phyloP scores from a whole-genome alignment of 2,329 filamentous ascomycete genomes.

The Epichloe amarillans region DNA sequence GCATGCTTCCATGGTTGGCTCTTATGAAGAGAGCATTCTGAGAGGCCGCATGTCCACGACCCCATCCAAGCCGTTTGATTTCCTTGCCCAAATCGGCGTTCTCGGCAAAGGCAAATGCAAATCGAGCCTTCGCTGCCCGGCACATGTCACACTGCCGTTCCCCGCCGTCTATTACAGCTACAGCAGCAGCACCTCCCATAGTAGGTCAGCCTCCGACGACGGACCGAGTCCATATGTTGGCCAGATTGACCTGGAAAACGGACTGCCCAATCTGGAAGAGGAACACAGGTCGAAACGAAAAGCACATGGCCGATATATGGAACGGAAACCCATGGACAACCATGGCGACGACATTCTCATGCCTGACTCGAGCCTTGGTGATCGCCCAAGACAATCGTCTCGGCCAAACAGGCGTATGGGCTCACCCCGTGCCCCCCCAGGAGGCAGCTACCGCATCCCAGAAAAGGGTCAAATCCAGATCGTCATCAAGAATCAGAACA shows the following conservation, averaged over 20 bases:
- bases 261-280: slow-evolving; percentile 42
- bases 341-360: slow-evolving; percentile 11
- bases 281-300: slow-evolving; percentile 35
- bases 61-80: slow-evolving; percentile 83
- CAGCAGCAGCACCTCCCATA: slow-evolving; percentile 50
- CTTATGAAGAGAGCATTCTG: slow-evolving; percentile 93
- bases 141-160: slow-evolving; percentile 83
- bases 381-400: slow-evolving; percentile 15
- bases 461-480: slow-evolving; percentile 91
- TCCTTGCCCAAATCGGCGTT: slow-evolving; percentile 89
- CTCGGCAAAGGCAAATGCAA: slow-evolving; percentile 84
- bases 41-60: slow-evolving; percentile 93
- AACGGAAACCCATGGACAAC: slow-evolving; percentile 19
- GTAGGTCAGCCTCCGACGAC: slow-evolving; percentile 55
- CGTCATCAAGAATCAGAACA: slow-evolving; percentile 95
- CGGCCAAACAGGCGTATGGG: slow-evolving; percentile 41
- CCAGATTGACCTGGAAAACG: slow-evolving; percentile 79
- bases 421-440: slow-evolving; percentile 52
- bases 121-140: slow-evolving; percentile 67
- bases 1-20: slow-evolving; percentile 92
- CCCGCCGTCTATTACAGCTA: slow-evolving; percentile 96
- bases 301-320: slow-evolving; percentile 29
- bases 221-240: slow-evolving; percentile 94
- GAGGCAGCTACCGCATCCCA: slow-evolving; percentile 87
- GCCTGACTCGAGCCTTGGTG: slow-evolving; percentile 15